Evolutionary conservation across 2,329 filamentous ascomycete genomes (phyloP), one percentile per base, ranked within the genome.

Genomic region (Coniochaeta pulveracea): DNA sequence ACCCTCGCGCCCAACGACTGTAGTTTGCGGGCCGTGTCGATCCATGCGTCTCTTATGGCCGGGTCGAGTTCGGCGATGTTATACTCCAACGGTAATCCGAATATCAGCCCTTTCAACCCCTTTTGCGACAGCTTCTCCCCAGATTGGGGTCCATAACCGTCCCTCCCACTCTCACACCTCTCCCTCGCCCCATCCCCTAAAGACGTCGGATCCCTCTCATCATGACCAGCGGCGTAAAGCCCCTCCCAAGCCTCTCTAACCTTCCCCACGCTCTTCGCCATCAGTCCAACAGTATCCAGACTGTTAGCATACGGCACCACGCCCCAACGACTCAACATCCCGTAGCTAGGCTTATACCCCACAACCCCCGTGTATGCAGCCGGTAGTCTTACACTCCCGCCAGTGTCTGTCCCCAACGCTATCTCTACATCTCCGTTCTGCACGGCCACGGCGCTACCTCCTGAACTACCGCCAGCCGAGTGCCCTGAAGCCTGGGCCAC

Each of bases 251-350:
- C 52, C 26, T 63, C 49, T 24, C 62, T 58, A 5, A 81, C 66
- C 2, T 49, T 52, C n/a, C 49, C 52, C 1, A 75, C 71, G 4
- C 60, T 62, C 29, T 52, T 58, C 1, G 77, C 76, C 26, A 94
- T 45, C 4, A 94, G 65, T 0, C 88, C 88, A 7, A 95, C 85
- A 0, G 88, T 94, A 50, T 95, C 88, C 7, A 95, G 62, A 2
- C 85, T 93, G 54, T 95, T 94, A 7, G 88, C 88, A 51, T 95
- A 95, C 10, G 85, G 80, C 32, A 95, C 74, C 3, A 95, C 83
- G 2, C 88, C 88, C 64, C 78, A 85, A 38, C 88, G 70, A 27
- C 85, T 93, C 19, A 95, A 56, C 58, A 89, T 70, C 11, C 88
- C 88, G 50, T 95, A 95, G 18, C 83, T 91, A 2, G 88, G 88